Evolutionary conservation across 1,139 yeast genomes (phyloP).

Genomic region (Blastobotrys raffinosifermentans): DNA sequence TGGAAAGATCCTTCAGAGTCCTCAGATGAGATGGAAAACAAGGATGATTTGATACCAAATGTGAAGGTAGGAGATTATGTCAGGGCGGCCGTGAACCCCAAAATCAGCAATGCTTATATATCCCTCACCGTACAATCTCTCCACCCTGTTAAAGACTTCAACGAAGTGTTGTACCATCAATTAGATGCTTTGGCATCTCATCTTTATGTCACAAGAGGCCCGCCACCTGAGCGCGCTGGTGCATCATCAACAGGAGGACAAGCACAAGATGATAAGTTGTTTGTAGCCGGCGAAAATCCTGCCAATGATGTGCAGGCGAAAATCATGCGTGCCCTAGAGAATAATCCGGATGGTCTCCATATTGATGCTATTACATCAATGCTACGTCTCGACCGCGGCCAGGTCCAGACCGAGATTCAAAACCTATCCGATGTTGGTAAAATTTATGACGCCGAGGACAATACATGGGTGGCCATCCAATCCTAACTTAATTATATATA

Average conservation of each 20-base stretch:
- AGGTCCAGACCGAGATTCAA: slow-evolving; percentile 11
- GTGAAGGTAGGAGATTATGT: slow-evolving; percentile 46
- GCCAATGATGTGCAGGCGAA: slow-evolving; percentile 9
- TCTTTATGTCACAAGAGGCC: slow-evolving; percentile 26
- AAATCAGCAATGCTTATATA: slow-evolving; percentile 62
- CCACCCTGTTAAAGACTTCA: slow-evolving; percentile 57
- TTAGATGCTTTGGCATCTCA: slow-evolving; percentile 66
- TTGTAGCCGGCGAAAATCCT: slow-evolving; percentile 13
- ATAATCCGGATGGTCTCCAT: slow-evolving; percentile 12
- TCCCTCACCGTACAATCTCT: slow-evolving; percentile 61
- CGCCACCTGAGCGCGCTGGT: slow-evolving; percentile 1
- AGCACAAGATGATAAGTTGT: slow-evolving; percentile 14
- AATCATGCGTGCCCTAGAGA: slow-evolving; percentile 3
- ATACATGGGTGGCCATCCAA: slow-evolving; percentile 9
- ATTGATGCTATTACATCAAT: slow-evolving; percentile 17
- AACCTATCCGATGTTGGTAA: slow-evolving; percentile 16
- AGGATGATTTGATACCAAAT: no score
- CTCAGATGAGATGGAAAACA: slow-evolving; percentile 24
- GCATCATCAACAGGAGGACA: not conserved
- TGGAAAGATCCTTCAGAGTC: slow-evolving; percentile 24
- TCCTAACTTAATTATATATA: no score
- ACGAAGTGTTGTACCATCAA: slow-evolving; percentile 72
- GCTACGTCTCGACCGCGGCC: slow-evolving; percentile 9
- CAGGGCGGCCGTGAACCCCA: slow-evolving; percentile 64
- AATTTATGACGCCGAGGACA: slow-evolving; percentile 18